Percentiles rank a stretch among this genome's conserved stretches.
These are phyloP conservation scores for Pelargonium cotyledonis DNA, from an alignment of 441 rosid genomes.

Conservation along the genomic window DNA sequence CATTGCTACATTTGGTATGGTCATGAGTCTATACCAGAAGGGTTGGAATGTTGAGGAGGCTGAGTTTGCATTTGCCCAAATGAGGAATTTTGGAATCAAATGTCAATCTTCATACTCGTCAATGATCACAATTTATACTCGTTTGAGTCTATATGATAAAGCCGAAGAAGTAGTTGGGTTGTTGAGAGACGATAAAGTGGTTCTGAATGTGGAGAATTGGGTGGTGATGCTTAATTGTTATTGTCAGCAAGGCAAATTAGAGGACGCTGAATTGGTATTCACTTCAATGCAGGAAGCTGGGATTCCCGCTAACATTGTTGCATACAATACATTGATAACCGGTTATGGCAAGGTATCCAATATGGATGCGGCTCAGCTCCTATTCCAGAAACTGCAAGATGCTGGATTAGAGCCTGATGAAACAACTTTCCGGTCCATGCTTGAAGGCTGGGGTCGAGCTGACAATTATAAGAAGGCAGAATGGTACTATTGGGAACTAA, in stretches of 20 bases:
- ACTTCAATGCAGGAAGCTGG: slow-evolving; percentile 44
- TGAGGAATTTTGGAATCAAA: slow-evolving; percentile 55
- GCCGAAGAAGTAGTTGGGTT: slow-evolving; percentile 62
- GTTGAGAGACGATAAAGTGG: slow-evolving; percentile 49
- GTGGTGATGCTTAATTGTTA: slow-evolving; percentile 76
- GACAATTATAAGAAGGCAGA: slow-evolving; percentile 45
- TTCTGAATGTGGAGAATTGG: slow-evolving; percentile 64
- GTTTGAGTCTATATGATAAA: slow-evolving; percentile 57
- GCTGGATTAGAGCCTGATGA: slow-evolving; percentile 68
- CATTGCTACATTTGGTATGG: slow-evolving; percentile 79
- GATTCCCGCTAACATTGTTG: slow-evolving; percentile 42
- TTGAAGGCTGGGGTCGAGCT: slow-evolving; percentile 91
- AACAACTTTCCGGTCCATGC: slow-evolving; percentile 79
- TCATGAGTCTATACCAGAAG: slow-evolving; percentile 72
- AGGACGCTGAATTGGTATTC: slow-evolving; percentile 43
- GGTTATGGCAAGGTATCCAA: slow-evolving; percentile 56
- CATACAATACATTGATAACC: slow-evolving; percentile 54
- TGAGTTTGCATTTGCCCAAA: slow-evolving; percentile 52
- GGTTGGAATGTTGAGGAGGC: slow-evolving; percentile 68
- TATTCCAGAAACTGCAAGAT: slow-evolving; percentile 37
- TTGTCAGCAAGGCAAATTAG: slow-evolving; percentile 65
- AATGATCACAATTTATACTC: slow-evolving; percentile 79
- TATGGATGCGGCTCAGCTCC: slow-evolving; percentile 54
- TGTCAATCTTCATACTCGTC: slow-evolving; percentile 86
- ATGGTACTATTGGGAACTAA: slow-evolving; percentile 56